Percentiles rank a stretch among this genome's conserved stretches.
Evolutionary conservation across 257 asterid species (phyloP).

Genomic region (Ophiorrhiza pumila): DNA sequence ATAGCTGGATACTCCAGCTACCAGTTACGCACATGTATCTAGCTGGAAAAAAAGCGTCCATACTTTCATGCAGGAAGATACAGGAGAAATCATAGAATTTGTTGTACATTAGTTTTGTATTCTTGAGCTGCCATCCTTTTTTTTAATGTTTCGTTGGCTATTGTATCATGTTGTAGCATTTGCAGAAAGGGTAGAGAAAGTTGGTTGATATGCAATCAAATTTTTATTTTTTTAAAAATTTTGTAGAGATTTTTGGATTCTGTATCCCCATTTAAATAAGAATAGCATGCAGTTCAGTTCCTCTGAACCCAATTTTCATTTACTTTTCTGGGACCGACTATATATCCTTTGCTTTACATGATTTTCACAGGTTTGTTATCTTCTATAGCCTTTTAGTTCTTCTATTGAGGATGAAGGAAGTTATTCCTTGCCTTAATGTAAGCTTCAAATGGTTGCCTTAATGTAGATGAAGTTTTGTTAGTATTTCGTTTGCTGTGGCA

Average conservation of each 20-base stretch:
- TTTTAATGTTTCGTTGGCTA: no score
- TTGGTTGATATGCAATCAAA: no score
- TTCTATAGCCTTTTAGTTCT: background rate
- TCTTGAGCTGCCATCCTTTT: background rate
- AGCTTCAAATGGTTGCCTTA: background rate
- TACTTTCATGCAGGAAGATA: background rate
- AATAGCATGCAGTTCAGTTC: background rate
- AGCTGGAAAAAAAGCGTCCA: background rate
- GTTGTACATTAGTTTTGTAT: background rate
- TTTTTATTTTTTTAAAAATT: no score
- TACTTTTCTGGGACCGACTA: background rate
- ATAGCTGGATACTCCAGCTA: background rate
- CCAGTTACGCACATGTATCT: background rate
- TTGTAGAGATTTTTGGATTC: background rate
- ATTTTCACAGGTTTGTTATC: no score
- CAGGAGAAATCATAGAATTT: background rate
- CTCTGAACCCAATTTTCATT: no score
- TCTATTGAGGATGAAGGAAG: background rate
- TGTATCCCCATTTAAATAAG: background rate
- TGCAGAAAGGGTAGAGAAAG: background rate
- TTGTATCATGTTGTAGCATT: conserved; percentile 5
- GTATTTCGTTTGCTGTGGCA: background rate
- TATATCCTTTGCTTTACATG: background rate
- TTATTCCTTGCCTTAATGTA: background rate
- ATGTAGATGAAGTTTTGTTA: no score